A percentile compares a stretch with the other conserved stretches of the same genome.
Conservation (phyloP, 2,329 filamentous ascomycete genomes). For the Didymella keratinophila region DNA sequence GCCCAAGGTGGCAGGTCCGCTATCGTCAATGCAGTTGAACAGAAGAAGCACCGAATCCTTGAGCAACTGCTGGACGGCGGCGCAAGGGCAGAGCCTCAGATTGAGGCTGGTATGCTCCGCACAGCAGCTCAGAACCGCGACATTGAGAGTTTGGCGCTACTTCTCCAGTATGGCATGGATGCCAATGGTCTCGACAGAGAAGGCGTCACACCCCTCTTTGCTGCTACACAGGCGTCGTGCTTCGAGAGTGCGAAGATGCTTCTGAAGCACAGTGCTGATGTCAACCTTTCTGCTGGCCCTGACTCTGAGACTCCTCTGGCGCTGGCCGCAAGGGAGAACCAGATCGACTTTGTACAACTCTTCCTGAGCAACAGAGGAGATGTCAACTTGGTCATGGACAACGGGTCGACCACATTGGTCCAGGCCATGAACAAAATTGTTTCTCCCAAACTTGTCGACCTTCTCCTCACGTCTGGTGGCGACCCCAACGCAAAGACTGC, state of each 20-base stretch:
- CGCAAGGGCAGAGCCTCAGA: constrained; percentile 37
- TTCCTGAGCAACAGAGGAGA: constrained; percentile 69
- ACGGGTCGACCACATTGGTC: constrained; percentile 69
- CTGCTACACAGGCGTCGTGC: constrained; percentile 38
- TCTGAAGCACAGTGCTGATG: constrained; percentile 37
- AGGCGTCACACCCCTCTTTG: constrained; percentile 40
- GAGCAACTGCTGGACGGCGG: constrained; percentile 47
- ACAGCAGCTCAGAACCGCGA: constrained; percentile 44
- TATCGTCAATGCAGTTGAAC: constrained; percentile 63
- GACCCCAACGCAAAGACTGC: constrained; percentile 67
- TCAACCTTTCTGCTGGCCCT: constrained; percentile 46
- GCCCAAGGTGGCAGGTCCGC: constrained; percentile 46
- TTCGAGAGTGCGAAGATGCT: constrained; percentile 57
- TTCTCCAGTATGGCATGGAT: constrained; percentile 43
- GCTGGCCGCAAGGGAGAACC: constrained; percentile 60
- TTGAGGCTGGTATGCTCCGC: constrained; percentile 45
- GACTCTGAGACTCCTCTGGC: constrained; percentile 65
- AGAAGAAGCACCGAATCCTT: constrained; percentile 69
- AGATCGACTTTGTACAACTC: constrained; percentile 65
- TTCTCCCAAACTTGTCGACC: constrained; percentile 63
- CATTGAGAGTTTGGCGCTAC: constrained; percentile 36
- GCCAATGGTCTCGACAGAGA: constrained; percentile 43
- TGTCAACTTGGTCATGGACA: constrained; percentile 61
- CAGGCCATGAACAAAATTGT: constrained; percentile 67
- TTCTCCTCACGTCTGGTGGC: constrained; percentile 67